Evolutionary conservation across 164 flowering plant genomes (phyloP).

Genomic region (Litsea cubeba): DNA sequence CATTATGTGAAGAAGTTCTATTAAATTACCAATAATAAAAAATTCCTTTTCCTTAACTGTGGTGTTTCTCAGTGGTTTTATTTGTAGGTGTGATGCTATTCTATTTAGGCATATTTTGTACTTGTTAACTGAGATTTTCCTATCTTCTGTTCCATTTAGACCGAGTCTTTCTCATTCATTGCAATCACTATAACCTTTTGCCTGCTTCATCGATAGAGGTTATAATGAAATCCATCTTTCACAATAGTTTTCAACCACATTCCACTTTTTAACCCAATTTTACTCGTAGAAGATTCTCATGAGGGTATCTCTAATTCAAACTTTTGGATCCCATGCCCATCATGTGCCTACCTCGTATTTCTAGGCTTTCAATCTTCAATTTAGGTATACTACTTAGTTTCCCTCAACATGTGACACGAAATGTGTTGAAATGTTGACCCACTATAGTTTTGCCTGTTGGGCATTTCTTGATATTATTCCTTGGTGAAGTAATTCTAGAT

Average conservation of each 20-base stretch:
- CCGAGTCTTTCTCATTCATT: background rate
- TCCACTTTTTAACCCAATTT: background rate
- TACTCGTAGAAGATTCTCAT: background rate
- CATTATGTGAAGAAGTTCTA: no score
- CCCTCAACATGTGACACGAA: background rate
- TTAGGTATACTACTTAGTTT: no score
- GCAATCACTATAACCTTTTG: background rate
- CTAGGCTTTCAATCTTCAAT: background rate
- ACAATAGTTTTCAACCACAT: background rate
- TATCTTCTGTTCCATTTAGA: background rate
- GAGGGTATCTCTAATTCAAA: background rate
- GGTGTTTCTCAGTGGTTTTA: no score
- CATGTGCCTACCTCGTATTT: background rate
- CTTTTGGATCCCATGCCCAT: background rate
- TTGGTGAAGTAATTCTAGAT: background rate
- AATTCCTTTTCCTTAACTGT: no score
- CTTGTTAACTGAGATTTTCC: background rate
- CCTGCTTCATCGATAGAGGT: background rate
- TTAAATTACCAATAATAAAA: no score
- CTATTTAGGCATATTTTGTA: background rate
- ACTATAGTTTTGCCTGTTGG: background rate
- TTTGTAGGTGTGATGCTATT: no score
- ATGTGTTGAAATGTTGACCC: background rate
- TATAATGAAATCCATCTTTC: background rate
- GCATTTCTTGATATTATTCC: background rate